Percentiles rank a stretch among this genome's conserved stretches.
Conservation (phyloP, 2,329 filamentous ascomycete genomes). For the Nigrospora sphaerica region DNA sequence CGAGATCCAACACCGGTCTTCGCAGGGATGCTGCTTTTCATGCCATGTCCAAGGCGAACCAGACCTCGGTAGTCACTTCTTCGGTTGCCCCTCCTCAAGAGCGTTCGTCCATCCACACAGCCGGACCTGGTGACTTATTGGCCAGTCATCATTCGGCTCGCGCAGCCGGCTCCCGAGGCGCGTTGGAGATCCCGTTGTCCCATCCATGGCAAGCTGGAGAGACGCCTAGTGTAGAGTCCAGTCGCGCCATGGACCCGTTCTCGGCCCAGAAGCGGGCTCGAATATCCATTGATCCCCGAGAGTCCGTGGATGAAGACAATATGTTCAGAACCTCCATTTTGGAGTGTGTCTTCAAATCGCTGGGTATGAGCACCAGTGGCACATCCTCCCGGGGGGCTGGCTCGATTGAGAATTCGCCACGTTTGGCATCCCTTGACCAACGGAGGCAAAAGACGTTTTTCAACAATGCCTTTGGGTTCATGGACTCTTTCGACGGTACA, state of each 20-base stretch:
- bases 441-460: slow-evolving; percentile 73
- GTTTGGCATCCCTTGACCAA: slow-evolving; percentile 76
- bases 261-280: slow-evolving; percentile 41
- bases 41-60: slow-evolving; percentile 46
- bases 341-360: slow-evolving; percentile 91
- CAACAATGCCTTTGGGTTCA: slow-evolving; percentile 82
- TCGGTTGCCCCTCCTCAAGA: slow-evolving; percentile 33
- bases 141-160: slow-evolving; percentile 69
- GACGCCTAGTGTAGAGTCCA: slow-evolving; percentile 29
- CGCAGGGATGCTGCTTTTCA: slow-evolving; percentile 75
- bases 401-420: slow-evolving; percentile 80
- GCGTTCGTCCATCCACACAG: slow-evolving; percentile 35
- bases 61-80: slow-evolving; percentile 33
- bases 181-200: slow-evolving; percentile 16
- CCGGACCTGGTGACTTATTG: slow-evolving; percentile 71
- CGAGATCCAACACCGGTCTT: slow-evolving; percentile 66
- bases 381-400: slow-evolving; percentile 58
- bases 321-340: slow-evolving; percentile 85
- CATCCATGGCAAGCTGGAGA: slow-evolving; percentile 20
- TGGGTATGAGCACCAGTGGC: slow-evolving; percentile 69
- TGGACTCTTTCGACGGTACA: slow-evolving; percentile 73
- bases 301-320: slow-evolving; percentile 80
- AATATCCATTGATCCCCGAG: slow-evolving; percentile 59
- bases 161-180: slow-evolving; percentile 40
- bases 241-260: slow-evolving; percentile 50